phyloP scores from a whole-genome alignment of 108 stramenopile species.

The Schizochytrium sp. region DNA sequence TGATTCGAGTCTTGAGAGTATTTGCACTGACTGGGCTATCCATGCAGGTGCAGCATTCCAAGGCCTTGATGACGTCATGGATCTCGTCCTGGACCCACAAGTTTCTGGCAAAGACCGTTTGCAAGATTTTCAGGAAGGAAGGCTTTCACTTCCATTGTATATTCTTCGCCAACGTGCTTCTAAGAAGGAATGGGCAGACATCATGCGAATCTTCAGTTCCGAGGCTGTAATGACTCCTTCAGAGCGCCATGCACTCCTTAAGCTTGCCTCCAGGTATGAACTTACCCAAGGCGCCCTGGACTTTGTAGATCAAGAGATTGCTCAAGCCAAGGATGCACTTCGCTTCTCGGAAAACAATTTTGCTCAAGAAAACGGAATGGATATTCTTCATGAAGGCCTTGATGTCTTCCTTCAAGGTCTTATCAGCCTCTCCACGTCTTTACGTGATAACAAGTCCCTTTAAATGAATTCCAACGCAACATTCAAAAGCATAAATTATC shows the following conservation, averaged over 20 bases:
- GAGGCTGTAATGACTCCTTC: conserved; percentile 22
- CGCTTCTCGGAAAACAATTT: background rate
- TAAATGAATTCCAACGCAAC: no score
- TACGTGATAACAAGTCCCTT: background rate
- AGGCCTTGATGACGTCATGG: conserved; percentile 24
- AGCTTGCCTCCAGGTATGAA: conserved; percentile 5
- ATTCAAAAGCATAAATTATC: no score
- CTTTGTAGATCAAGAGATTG: conserved; percentile 19
- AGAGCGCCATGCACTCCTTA: conserved; percentile 22
- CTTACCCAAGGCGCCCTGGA: background rate
- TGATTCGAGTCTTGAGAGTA: background rate
- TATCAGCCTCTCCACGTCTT: background rate
- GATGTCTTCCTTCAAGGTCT: conserved; percentile 6
- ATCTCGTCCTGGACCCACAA: conserved; percentile 40
- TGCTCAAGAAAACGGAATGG: background rate
- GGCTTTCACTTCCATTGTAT: conserved; percentile 38
- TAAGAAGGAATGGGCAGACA: background rate
- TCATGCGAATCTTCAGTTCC: background rate
- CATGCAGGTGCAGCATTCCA: conserved; percentile 50
- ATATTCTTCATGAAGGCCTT: background rate
- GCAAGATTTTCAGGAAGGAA: conserved; percentile 48
- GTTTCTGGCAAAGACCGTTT: conserved; percentile 25
- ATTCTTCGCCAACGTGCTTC: conserved; percentile 22
- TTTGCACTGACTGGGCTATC: background rate
- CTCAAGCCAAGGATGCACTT: background rate